Evolutionary conservation across 352 stramenopile species (phyloP).

Genomic region (Globisporangium acanthophoron): DNA sequence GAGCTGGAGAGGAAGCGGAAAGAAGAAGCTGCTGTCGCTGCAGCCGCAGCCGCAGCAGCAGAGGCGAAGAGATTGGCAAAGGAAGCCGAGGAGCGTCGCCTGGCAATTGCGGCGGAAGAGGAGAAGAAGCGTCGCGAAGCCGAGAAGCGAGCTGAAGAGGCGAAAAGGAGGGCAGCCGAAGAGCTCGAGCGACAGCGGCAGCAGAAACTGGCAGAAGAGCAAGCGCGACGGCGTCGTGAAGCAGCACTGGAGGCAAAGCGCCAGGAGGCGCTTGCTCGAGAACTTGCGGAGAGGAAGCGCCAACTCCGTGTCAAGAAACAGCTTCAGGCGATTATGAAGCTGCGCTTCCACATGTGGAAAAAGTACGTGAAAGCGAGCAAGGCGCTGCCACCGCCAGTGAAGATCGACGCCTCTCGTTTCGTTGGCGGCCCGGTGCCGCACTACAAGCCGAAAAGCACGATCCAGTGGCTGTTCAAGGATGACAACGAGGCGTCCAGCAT

Average conservation of each 20-base stretch:
- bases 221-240: conserved; percentile 31
- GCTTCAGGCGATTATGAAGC: conserved; percentile 38
- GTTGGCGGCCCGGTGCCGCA: conserved; percentile 17
- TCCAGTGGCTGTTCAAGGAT: conserved; percentile 39
- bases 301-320: conserved; percentile 34
- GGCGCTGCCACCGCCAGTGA: conserved; percentile 27
- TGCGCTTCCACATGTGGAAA: conserved; percentile 59
- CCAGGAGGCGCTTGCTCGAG: conserved; percentile 39
- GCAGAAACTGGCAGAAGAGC: conserved; percentile 33
- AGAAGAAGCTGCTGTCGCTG: conserved; percentile 17
- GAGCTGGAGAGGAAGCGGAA: conserved; percentile 19
- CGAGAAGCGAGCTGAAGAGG: conserved; percentile 31
- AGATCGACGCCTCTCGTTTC: conserved; percentile 27
- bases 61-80: conserved; percentile 2
- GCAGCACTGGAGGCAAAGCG: conserved; percentile 41
- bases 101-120: conserved; percentile 32
- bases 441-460: conserved; percentile 36
- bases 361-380: conserved; percentile 57
- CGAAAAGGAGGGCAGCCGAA: conserved; percentile 26
- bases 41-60: conserved; percentile 8
- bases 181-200: conserved; percentile 38
- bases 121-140: conserved; percentile 24
- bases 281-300: conserved; percentile 36
- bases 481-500: conserved; percentile 5
- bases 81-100: conserved; percentile 19